phyloP scores from a whole-genome alignment of 192 early-diverging fungal genomes.

The Coemansia sp. region DNA sequence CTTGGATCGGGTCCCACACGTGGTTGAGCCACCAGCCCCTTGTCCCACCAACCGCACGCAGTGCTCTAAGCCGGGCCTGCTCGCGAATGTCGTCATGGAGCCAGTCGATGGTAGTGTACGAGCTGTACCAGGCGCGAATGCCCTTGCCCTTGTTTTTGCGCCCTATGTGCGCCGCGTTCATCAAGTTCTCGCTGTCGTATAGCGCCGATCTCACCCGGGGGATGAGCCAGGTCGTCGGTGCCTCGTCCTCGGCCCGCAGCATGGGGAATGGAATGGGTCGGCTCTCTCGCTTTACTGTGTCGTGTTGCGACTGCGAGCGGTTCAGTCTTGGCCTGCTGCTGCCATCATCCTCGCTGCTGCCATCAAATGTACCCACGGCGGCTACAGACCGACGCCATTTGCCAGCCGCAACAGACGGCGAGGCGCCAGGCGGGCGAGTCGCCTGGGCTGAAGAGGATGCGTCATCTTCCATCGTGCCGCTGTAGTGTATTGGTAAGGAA shows the following conservation, averaged over 20 bases:
- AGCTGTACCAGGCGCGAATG: slow-evolving; percentile 44
- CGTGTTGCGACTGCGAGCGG: slow-evolving; percentile 26
- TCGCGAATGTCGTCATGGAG: slow-evolving; percentile 88
- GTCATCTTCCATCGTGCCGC: neutral
- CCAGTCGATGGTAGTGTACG: slow-evolving; percentile 70
- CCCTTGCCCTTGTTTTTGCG: slow-evolving; percentile 40
- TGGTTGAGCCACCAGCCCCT: slow-evolving; percentile 60
- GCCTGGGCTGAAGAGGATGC: neutral
- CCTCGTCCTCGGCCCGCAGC: slow-evolving; percentile 43
- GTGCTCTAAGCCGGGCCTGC: slow-evolving; percentile 61
- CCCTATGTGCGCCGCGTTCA: slow-evolving; percentile 21
- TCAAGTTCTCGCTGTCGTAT: slow-evolving; percentile 38
- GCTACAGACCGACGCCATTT: slow-evolving; percentile 7
- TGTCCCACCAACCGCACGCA: slow-evolving; percentile 58
- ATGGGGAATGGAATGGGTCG: slow-evolving; percentile 34
- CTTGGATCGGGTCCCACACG: slow-evolving; percentile 75
- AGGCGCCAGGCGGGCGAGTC: neutral
- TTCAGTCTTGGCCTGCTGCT: slow-evolving; percentile 6
- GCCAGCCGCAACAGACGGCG: neutral
- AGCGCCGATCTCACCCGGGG: slow-evolving; percentile 46
- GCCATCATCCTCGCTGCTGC: neutral
- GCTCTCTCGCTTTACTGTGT: slow-evolving; percentile 4
- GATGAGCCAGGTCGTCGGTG: slow-evolving; percentile 48
- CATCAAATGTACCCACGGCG: neutral
- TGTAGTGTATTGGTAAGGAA: neutral